Conservation (phyloP, 2,329 filamentous ascomycete species). For the Emydomyces testavorans region DNA sequence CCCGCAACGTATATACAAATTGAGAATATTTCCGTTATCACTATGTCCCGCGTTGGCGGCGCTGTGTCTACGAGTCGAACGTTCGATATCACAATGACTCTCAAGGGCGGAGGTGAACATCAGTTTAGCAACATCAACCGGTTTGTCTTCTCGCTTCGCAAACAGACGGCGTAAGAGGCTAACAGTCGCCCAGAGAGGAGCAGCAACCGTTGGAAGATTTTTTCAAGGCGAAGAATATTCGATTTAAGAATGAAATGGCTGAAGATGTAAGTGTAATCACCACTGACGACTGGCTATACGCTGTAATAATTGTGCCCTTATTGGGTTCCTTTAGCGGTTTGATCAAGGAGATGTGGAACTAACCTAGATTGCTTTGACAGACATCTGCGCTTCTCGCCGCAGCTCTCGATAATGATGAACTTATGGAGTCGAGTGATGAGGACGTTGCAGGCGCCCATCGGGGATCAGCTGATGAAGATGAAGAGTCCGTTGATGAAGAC, state of each 20-base stretch:
- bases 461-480: conserved; percentile 89
- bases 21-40: conserved; percentile 82
- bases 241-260: conserved; percentile 97
- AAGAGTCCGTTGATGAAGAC: conserved; percentile 91
- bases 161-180: conserved; percentile 15
- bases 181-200: conserved; percentile 53
- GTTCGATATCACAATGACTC: conserved; percentile 87
- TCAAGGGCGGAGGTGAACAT: conserved; percentile 83
- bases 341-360: conserved; percentile 18
- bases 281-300: too few relatives aligned
- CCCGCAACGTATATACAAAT: conserved; percentile 94
- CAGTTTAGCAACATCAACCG: conserved; percentile 99
- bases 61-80: conserved; percentile 88
- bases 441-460: conserved; percentile 61
- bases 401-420: conserved; percentile 70
- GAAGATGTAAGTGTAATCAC: conserved; percentile 79
- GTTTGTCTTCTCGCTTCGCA: conserved; percentile 27
- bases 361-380: conserved; percentile 24
- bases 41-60: conserved; percentile 89
- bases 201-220: conserved; percentile 93
- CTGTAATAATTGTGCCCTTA: not conserved
- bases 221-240: conserved; percentile 89
- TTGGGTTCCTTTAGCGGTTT: not conserved
- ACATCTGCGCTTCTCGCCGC: conserved; percentile 57
- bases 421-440: conserved; percentile 75